Base-by-base conservation (phyloP, 306 rosid genomes). In the Styphnolobium japonicum region DNA sequence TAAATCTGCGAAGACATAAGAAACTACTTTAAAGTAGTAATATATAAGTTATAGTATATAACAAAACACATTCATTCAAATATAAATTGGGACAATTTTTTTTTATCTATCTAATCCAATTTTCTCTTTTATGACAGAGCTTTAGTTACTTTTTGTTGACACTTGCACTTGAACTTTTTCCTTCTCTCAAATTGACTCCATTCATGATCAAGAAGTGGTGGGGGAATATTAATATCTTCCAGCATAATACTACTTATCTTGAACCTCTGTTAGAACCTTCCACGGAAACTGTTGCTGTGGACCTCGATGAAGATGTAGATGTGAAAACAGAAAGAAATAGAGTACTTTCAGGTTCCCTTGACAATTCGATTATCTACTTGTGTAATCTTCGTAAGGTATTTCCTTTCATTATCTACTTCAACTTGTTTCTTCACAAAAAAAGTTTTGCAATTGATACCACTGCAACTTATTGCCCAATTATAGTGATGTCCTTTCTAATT, bases 261-360 rank as follows among this genome's bases (percentile, higher is more conserved):
- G 97, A 95, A 83, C 91, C 94, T 22, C 86, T 95, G 67, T 65
- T 95, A 85, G 82, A 80, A 67, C 62, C 92, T 66, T 84, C 94
- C 67, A 21, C 86, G 6, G 89, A 87, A 71, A 67, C 71, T 64
- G 73, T 66, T 65, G 62, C 82, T 74, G 37, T 83, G 80, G 89
- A 87, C 82, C 78, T 82, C 15, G 90, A 90, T 4, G 97, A 92
- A 83, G 98, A 95, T 80, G 83, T 80, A 73, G 97, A 94, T 84
- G 98, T 95, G 48, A 90, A 83, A 89, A 86, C 89, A 34, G 98
- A 92, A 85, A 92, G 97, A 86, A 87, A 81, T 68, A 86, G 98
- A 82, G 92, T 94, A 42, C 95, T 94, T 29, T 92, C 98, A 46
- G 98, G 98, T 80, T 85, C 92, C 63, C 56, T 86, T 69, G 97